Conservation (phyloP, 768 basidiomycete species). For the Paxillus involutus region DNA sequence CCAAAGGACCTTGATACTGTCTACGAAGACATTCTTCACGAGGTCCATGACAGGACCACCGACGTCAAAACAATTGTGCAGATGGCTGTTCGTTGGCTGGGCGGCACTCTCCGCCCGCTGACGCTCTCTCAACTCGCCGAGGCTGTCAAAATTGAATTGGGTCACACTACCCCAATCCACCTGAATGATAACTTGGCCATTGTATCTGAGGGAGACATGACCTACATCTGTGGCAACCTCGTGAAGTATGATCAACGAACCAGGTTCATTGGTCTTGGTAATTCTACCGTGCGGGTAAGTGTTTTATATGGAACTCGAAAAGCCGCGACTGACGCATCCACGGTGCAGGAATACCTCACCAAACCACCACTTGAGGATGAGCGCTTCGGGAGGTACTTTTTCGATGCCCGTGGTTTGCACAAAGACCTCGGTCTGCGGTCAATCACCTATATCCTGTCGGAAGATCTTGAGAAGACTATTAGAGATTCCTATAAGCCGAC, state of each 20-base stretch:
- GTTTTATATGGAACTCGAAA: not conserved
- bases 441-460: slow-evolving; percentile 27
- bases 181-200: slow-evolving; percentile 27
- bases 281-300: slow-evolving; percentile 24
- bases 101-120: slow-evolving; percentile 26
- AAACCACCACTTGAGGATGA: slow-evolving; percentile 13
- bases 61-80: slow-evolving; percentile 25
- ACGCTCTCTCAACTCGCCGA: slow-evolving; percentile 28
- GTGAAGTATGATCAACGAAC: slow-evolving; percentile 25
- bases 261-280: slow-evolving; percentile 18
- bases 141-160: slow-evolving; percentile 29
- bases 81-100: slow-evolving; percentile 23
- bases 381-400: slow-evolving; percentile 17
- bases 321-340: not conserved
- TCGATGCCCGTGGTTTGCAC: slow-evolving; percentile 19
- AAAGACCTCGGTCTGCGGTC: slow-evolving; percentile 28
- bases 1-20: slow-evolving; percentile 22
- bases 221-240: slow-evolving; percentile 26
- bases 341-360: slow-evolving; percentile 23
- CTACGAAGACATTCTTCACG: slow-evolving; percentile 20
- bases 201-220: slow-evolving; percentile 23
- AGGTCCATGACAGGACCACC: slow-evolving; percentile 20
- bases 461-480: slow-evolving; percentile 24
- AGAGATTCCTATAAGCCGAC: slow-evolving; percentile 19
- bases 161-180: slow-evolving; percentile 15